These are phyloP conservation scores for Cylindrodendrum hubeiense DNA, from an alignment of 2,329 filamentous ascomycete genomes.

Conservation along the genomic window DNA sequence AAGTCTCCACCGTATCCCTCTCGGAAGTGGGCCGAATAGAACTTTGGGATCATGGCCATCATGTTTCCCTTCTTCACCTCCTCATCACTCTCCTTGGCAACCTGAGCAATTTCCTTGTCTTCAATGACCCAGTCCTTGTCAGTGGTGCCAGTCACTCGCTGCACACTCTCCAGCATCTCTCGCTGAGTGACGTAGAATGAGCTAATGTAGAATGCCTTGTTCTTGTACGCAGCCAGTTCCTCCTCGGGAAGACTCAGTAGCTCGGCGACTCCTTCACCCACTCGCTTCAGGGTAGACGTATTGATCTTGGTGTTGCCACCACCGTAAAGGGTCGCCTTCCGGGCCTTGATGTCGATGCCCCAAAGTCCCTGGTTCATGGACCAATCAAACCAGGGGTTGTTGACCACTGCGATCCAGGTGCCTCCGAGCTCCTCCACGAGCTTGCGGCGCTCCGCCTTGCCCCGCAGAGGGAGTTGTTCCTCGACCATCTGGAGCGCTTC, in stretches of 20 bases:
- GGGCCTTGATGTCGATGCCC: slow-evolving; percentile 48
- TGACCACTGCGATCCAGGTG: slow-evolving; percentile 49
- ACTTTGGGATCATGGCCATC: slow-evolving; percentile 33
- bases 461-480: slow-evolving; percentile 37
- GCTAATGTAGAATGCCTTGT: slow-evolving; percentile 57
- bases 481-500: slow-evolving; percentile 38
- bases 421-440: slow-evolving; percentile 47
- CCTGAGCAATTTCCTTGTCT: slow-evolving; percentile 14
- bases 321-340: slow-evolving; percentile 47
- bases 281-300: slow-evolving; percentile 46
- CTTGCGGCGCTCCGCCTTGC: slow-evolving; percentile 43
- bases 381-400: slow-evolving; percentile 51
- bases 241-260: slow-evolving; percentile 50
- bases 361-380: slow-evolving; percentile 43
- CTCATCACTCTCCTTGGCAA: slow-evolving; percentile 28
- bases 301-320: slow-evolving; percentile 45
- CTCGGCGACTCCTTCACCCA: slow-evolving; percentile 51
- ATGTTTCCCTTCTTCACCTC: slow-evolving; percentile 34
- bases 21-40: slow-evolving; percentile 46
- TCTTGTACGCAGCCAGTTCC: slow-evolving; percentile 44
- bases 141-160: slow-evolving; percentile 67
- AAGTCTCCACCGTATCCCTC: slow-evolving; percentile 50
- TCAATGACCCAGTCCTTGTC: slow-evolving; percentile 59
- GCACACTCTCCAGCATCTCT: slow-evolving; percentile 72
- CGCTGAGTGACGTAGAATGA: slow-evolving; percentile 70